Conservation (phyloP, 148 eudicot species). For the Rhododendron vialii region DNA sequence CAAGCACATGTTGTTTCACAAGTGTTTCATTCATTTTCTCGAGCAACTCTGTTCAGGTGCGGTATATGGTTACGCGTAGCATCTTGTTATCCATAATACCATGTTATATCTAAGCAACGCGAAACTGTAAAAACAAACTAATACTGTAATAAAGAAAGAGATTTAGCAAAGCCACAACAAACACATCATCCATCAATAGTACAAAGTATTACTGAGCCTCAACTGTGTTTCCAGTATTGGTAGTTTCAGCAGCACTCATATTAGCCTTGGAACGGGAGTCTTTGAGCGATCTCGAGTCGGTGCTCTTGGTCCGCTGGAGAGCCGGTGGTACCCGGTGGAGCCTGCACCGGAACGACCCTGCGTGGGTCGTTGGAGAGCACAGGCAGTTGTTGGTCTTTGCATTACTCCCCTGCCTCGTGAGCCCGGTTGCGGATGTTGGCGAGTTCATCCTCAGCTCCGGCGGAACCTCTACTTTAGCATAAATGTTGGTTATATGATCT, state of each 20-base stretch:
- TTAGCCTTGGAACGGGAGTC: conserved; percentile 9
- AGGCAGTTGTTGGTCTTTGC: conserved; percentile 28
- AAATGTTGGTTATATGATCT: background rate
- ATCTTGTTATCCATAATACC: background rate
- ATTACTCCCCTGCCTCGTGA: conserved; percentile 21
- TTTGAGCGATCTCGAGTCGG: background rate
- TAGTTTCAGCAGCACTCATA: background rate
- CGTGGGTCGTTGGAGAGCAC: conserved; percentile 51
- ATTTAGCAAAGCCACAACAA: background rate
- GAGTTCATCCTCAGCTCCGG: background rate
- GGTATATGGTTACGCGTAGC: background rate
- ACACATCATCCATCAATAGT: background rate
- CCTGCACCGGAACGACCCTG: conserved; percentile 44
- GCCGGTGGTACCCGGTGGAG: conserved; percentile 26
- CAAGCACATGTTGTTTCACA: background rate
- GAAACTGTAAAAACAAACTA: background rate
- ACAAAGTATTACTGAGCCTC: background rate
- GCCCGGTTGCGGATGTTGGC: background rate
- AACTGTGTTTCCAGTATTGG: background rate
- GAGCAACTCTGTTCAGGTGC: background rate
- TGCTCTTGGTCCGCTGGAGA: conserved; percentile 32
- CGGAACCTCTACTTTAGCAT: background rate
- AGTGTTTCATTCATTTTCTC: background rate
- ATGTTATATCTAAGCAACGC: background rate
- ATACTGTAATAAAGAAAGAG: background rate